These are phyloP conservation scores for Didymella segeticola DNA, from an alignment of 2,329 filamentous ascomycete genomes.

Conservation along the genomic window DNA sequence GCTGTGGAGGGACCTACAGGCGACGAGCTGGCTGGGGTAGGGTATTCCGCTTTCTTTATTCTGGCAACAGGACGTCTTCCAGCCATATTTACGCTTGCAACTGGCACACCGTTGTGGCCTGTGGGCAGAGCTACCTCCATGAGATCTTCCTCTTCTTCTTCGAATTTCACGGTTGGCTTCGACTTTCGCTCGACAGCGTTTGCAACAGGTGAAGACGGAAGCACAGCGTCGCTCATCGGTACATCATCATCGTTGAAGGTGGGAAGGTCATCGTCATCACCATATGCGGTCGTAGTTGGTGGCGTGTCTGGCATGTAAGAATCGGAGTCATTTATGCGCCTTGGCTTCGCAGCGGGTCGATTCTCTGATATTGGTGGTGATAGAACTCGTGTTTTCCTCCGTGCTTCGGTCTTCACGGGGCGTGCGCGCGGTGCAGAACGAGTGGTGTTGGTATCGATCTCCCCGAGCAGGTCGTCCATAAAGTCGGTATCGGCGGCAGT, in stretches of 20 bases:
- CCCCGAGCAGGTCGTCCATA: constrained; percentile 80
- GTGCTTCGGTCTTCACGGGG: constrained; percentile 74
- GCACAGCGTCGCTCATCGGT: constrained; percentile 79
- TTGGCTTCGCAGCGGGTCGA: constrained; percentile 32
- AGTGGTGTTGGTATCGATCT: constrained; percentile 81
- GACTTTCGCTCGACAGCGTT: constrained; percentile 78
- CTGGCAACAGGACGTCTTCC: constrained; percentile 81
- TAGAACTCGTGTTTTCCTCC: constrained; percentile 78
- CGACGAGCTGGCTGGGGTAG: constrained; percentile 78
- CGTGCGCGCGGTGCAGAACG: constrained; percentile 62
- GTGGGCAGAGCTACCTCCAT: constrained; percentile 85
- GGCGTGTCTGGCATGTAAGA: constrained; percentile 54
- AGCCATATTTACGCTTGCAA: constrained; percentile 81
- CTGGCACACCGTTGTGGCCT: constrained; percentile 66
- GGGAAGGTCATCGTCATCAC: constrained; percentile 64
- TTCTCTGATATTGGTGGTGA: constrained; percentile 72
- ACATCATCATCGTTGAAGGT: constrained; percentile 68
- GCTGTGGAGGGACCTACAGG: constrained; percentile 67
- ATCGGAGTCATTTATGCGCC: constrained; percentile 44
- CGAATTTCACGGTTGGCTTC: constrained; percentile 61
- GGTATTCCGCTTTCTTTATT: constrained; percentile 69
- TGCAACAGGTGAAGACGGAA: constrained; percentile 84
- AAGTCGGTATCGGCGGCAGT: constrained; percentile 91
- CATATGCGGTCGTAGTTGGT: constrained; percentile 49
- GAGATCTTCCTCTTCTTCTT: constrained; percentile 76